Base-by-base conservation (phyloP, 495 filamentous ascomycete species). In the Aspergillus bertholletiae region DNA sequence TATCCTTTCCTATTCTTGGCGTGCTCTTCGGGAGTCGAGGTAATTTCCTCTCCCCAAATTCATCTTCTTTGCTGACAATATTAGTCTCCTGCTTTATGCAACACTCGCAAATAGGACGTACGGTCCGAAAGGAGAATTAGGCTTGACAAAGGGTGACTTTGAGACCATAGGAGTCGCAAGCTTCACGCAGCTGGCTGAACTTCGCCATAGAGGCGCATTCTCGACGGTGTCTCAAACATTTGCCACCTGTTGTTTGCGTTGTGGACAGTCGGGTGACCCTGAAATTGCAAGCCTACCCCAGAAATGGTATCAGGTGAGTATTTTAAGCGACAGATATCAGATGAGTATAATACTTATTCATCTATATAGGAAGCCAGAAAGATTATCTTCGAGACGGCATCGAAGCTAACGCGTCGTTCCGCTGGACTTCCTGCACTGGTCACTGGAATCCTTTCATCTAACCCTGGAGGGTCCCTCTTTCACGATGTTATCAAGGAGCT, bases 181-280 rank as follows among this genome's bases (percentile, higher is more conserved):
- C 40, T 94, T 97, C 60, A 80, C 79, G 21, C 90, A 97, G 66
- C 76, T 98, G 2, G 83, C 89, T 0, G 86, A 84, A 39, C 79
- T 97, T 45, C 83, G 94, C 12, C 94, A 98, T 66, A 80, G 94
- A 54, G 94, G 94, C 47, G 94, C 94, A 17, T 97, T 97, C 64
- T 92, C 92, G 0, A 91, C 91, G 6, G 93, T 97, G 3, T 88
- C 94, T 6, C 86, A 88, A 49, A 95, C 91, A 0, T 97, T 96
- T 62, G 77, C 85, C 1, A 79, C 77, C 17, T 93, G 90, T 58
- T 97, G 93, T 63, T 65, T 74, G 22, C 68, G 78, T 11, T 86
- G 80, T 61, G 77, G 73, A 71, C 77, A 70, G 59, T 85, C 62
- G 61, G 69, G 49, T 54, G 78, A 77, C 63, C 70, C 61, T 27